Percentiles rank a stretch among this genome's conserved stretches.
Evolutionary conservation across 108 stramenopile genomes (phyloP).

Genomic region (Pseudonitzschia delicatissima): DNA sequence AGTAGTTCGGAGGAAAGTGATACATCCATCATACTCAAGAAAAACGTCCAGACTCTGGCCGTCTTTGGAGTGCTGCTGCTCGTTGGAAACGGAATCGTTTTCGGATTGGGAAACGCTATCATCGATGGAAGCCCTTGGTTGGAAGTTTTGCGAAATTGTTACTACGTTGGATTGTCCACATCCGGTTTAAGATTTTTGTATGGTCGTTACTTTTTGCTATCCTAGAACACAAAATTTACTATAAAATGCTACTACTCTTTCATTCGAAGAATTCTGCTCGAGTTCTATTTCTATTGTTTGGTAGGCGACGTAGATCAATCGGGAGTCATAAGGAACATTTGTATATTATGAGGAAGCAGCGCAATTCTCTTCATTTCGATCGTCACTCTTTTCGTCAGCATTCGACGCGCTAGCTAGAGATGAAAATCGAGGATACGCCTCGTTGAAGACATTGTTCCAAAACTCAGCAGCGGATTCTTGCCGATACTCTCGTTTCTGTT

Average conservation of each 20-base stretch:
- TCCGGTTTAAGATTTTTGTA: slow-evolving; percentile 18
- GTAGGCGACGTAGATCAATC: too few relatives aligned
- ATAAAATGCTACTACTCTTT: too few relatives aligned
- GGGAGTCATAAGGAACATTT: too few relatives aligned
- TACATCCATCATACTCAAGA: not conserved
- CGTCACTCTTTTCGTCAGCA: too few relatives aligned
- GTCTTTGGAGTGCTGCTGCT: slow-evolving; percentile 7
- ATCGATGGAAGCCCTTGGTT: not conserved
- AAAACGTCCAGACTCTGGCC: not conserved
- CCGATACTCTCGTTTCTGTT: slow-evolving; percentile 15
- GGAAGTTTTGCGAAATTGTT: slow-evolving; percentile 23
- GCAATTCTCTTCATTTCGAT: too few relatives aligned
- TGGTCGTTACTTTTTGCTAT: slow-evolving; percentile 1
- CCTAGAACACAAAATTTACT: not conserved
- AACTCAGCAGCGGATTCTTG: not conserved
- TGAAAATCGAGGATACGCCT: not conserved
- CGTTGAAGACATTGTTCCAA: not conserved
- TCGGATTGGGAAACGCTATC: not conserved
- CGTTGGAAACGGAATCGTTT: not conserved
- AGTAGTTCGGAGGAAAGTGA: not conserved
- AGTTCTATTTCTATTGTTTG: too few relatives aligned
- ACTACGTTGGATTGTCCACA: slow-evolving; percentile 16
- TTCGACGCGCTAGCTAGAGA: not conserved
- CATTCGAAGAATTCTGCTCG: too few relatives aligned
- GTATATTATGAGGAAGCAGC: too few relatives aligned